Conservation (phyloP, 257 asterid genomes). For the Coffea canephora region DNA sequence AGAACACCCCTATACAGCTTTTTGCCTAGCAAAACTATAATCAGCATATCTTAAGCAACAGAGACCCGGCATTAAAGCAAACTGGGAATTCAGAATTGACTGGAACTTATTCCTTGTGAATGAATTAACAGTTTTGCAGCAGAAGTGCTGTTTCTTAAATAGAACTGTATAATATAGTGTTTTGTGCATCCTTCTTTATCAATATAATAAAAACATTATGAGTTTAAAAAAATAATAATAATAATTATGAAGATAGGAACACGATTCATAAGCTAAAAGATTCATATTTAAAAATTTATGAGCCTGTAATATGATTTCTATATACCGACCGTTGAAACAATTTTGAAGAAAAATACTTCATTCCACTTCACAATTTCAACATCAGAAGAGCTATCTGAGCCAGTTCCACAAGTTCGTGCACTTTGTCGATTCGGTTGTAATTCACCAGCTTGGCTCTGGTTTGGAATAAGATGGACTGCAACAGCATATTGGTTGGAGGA, state of each 20-base stretch:
- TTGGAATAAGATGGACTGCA: slow-evolving; percentile 54
- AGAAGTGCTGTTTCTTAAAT: too few relatives aligned
- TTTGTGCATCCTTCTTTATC: too few relatives aligned
- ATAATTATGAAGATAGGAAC: not conserved
- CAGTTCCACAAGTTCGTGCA: slow-evolving; percentile 74
- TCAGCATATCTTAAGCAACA: not conserved
- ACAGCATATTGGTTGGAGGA: slow-evolving; percentile 67
- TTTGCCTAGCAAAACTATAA: not conserved
- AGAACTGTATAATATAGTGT: too few relatives aligned
- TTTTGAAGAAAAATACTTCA: slow-evolving; percentile 91
- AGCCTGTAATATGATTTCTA: not conserved
- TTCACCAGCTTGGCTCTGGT: slow-evolving; percentile 40
- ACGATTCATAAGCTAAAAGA: not conserved
- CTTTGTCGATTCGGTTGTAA: slow-evolving; percentile 52
- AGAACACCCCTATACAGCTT: not conserved
- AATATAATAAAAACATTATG: too few relatives aligned
- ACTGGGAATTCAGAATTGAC: not conserved
- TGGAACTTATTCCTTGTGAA: not conserved
- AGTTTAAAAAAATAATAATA: too few relatives aligned
- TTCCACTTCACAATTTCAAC: slow-evolving; percentile 71
- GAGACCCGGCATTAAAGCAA: not conserved
- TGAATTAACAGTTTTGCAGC: too few relatives aligned
- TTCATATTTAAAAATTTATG: not conserved
- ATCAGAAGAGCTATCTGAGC: slow-evolving; percentile 48
- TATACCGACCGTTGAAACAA: slow-evolving; percentile 65